Base-by-base conservation (phyloP, 129 eudicot species). In the Oenanthe sinensis region DNA sequence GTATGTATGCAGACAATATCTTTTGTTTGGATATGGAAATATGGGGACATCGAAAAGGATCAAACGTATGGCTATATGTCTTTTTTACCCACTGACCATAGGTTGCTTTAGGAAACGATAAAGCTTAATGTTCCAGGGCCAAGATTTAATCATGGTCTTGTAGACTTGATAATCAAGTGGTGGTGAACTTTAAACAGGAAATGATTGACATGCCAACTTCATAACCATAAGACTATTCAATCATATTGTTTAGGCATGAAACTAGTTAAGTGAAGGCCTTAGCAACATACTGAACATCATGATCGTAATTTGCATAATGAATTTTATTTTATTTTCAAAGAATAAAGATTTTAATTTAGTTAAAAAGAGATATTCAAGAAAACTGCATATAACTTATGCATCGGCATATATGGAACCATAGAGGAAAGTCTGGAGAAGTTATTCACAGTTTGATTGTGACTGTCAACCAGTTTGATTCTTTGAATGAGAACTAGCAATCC, bases 71-170 rank as follows among this genome's bases (percentile, higher is more conserved):
- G 9, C 42, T 4, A 12, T 4, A 12, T 65, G 20, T 28, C 71
- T 67, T 67, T 30, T 14, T 67, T 2, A 14, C 43, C 72, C 43
- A 67, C 72, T 67, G 33, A 43, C 14, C 14, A 67, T 30, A 30
- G 72, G 72, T 67, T 26, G 72, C 72, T 67, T 67, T 67, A 11
- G 43, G 72, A 26, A 33, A 67, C 19, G 72, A 67, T 67, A 67
- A 67, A 67, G 72, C 72, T 67, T 33, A 30, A 65, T 65, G 39
- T 30, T 65, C 42, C 42, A 2, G 42, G 39, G 71, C 71, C 71
- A 30, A 65, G 71, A 65, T 12, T 60, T 30, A 67, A 67, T 67
- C 12, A 67, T 67, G 72, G 68, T 30, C 12, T 33, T 30, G 72
- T 28, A 33, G 72, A 67, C 72, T 11, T 9, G 68, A 33, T 24